A percentile compares a stretch with the other conserved stretches of the same genome.
Conservation (phyloP, 192 early-diverging fungal genomes). For the Backusella macrospora region DNA sequence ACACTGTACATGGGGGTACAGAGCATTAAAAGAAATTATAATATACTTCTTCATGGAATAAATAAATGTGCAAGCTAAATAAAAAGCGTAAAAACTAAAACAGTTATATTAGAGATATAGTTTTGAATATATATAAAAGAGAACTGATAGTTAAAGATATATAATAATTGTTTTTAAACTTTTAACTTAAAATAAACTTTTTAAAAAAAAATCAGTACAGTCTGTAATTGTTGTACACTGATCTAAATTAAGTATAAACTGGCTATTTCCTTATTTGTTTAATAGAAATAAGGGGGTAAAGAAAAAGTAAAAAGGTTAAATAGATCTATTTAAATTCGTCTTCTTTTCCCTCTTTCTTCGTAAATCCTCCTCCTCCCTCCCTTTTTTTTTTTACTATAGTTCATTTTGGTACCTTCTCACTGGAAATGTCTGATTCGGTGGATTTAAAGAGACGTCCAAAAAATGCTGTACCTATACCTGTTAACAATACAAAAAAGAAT, state of each 20-base stretch:
- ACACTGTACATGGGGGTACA: no score
- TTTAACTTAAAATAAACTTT: constrained; percentile 3
- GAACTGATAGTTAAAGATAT: background rate
- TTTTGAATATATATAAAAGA: background rate
- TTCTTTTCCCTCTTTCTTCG: constrained; percentile 9
- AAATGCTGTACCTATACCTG: constrained; percentile 7
- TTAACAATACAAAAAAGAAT: background rate
- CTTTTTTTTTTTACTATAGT: background rate
- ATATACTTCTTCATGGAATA: no score
- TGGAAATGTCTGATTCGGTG: background rate
- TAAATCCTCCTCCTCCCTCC: background rate
- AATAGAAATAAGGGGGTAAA: constrained; percentile 5
- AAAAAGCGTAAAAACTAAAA: no score
- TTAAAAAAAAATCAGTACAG: background rate
- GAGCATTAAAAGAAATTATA: no score
- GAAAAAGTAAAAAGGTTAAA: background rate
- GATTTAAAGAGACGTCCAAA: constrained; percentile 12
- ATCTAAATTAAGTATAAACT: background rate
- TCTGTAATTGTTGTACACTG: background rate
- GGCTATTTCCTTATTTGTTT: background rate
- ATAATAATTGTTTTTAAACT: background rate
- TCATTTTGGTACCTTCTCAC: background rate
- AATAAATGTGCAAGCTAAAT: no score
- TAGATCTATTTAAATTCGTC: constrained; percentile 1
- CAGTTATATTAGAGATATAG: no score